A percentile compares a stretch with the other conserved stretches of the same genome.
phyloP scores from a whole-genome alignment of 768 basidiomycete species.

The Dictyophora rubrovolvata region DNA sequence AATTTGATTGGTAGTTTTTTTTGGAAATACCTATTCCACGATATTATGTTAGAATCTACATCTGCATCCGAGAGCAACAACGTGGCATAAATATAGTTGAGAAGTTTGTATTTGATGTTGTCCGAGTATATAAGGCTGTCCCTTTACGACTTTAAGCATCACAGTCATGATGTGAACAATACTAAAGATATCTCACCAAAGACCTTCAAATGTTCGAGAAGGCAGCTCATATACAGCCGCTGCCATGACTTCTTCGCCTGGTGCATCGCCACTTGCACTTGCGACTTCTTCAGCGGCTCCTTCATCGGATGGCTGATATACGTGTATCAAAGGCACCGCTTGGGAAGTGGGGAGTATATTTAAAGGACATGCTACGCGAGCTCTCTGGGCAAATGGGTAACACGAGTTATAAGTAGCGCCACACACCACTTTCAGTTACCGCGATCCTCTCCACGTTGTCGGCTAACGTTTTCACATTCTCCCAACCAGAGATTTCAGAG shows the following conservation, averaged over 20 bases:
- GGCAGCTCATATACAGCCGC: constrained; percentile 88
- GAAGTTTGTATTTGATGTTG: constrained; percentile 75
- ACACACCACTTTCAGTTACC: constrained; percentile 44
- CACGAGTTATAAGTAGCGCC: not conserved
- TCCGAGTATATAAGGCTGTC: constrained; percentile 78
- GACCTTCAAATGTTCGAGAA: constrained; percentile 70
- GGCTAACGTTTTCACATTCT: constrained; percentile 57
- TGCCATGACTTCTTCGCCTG: constrained; percentile 71
- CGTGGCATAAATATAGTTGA: constrained; percentile 94
- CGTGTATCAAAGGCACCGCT: constrained; percentile 66
- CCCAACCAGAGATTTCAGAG: constrained; percentile 69
- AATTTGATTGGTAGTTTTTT: constrained; percentile 9
- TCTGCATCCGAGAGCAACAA: constrained; percentile 83
- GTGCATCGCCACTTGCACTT: constrained; percentile 40
- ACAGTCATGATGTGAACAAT: not conserved
- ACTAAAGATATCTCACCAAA: constrained; percentile 46
- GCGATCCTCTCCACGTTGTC: constrained; percentile 68
- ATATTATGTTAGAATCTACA: constrained; percentile 82
- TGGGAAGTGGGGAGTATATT: constrained; percentile 46
- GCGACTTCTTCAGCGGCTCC: constrained; percentile 62
- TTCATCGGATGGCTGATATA: constrained; percentile 70
- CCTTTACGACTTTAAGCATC: constrained; percentile 4
- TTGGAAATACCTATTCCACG: constrained; percentile 65
- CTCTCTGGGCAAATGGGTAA: not conserved
- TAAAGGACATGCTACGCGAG: constrained; percentile 38